Conservation (phyloP, 2,329 filamentous ascomycete genomes). For the Clarireedia sp. region DNA sequence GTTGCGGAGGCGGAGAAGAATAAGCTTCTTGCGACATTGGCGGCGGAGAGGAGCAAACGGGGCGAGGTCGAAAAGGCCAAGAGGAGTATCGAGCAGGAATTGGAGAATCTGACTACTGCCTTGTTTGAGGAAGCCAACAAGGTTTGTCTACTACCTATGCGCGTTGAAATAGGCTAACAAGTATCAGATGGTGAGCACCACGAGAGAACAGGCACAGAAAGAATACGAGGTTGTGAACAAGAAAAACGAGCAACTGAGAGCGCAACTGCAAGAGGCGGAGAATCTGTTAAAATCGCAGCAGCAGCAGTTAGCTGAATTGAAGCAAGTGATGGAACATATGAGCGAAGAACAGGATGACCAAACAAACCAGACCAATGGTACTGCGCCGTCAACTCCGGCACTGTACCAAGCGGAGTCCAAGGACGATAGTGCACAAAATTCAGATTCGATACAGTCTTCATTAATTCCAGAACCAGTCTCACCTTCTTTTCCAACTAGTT, state of each 20-base stretch:
- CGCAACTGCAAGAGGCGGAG: slow-evolving; percentile 82
- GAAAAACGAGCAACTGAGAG: slow-evolving; percentile 79
- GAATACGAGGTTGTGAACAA: slow-evolving; percentile 75
- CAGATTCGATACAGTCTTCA: slow-evolving; percentile 23
- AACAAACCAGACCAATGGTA: slow-evolving; percentile 58
- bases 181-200: slow-evolving; percentile 83
- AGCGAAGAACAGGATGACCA: slow-evolving; percentile 64
- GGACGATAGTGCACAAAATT: slow-evolving; percentile 37
- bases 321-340: slow-evolving; percentile 87
- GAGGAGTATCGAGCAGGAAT: slow-evolving; percentile 81
- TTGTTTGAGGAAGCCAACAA: slow-evolving; percentile 98
- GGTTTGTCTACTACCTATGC: slow-evolving; percentile 32
- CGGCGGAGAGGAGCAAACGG: slow-evolving; percentile 59
- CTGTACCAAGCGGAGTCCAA: slow-evolving; percentile 58
- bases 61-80: slow-evolving; percentile 66
- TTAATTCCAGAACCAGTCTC: slow-evolving; percentile 36
- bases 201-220: slow-evolving; percentile 79
- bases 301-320: slow-evolving; percentile 86
- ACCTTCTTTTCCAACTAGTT: slow-evolving; percentile 58
- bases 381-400: slow-evolving; percentile 68
- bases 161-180: slow-evolving; percentile 49
- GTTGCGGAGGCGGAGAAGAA: slow-evolving; percentile 67
- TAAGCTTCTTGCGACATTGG: slow-evolving; percentile 48
- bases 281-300: slow-evolving; percentile 80
- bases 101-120: slow-evolving; percentile 82